Evolutionary conservation across 139 green algal genomes (phyloP), one percentile per base, ranked within the genome.

Genomic region (Limnomonas spitsbergensis): DNA sequence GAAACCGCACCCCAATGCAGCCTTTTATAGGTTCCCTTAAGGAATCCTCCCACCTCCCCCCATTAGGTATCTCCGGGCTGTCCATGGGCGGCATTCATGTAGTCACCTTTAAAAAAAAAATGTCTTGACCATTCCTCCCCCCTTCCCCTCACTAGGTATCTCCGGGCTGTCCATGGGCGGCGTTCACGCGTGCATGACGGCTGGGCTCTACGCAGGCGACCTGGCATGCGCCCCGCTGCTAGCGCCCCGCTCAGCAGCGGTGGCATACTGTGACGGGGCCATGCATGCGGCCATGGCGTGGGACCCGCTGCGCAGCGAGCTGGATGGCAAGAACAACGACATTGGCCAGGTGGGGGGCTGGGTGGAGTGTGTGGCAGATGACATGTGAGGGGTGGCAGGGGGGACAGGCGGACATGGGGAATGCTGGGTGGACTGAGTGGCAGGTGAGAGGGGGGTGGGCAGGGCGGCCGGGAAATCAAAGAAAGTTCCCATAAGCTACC

Each of bases 91-190:
- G n/a, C n/a, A n/a, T n/a, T n/a, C n/a, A n/a, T n/a, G n/a, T n/a
- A n/a, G n/a, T n/a, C n/a, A n/a, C n/a, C n/a, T n/a, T n/a, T n/a
- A n/a, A n/a, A n/a, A n/a, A n/a, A n/a, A n/a, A n/a, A n/a, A n/a
- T n/a, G n/a, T n/a, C n/a, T n/a, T n/a, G n/a, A n/a, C n/a, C n/a
- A n/a, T n/a, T n/a, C n/a, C n/a, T n/a, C n/a, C n/a, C n/a, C n/a
- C n/a, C n/a, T n/a, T n/a, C n/a, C n/a, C n/a, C n/a, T n/a, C n/a
- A n/a, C 38, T 81, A 91, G 90, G 88, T 56, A 87, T 94, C 74
- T 88, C 78, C 52, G 93, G 93, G 1, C 87, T 97, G 32, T 93
- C 86, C 53, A 97, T 97, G 93, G 93, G 93, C 1, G 93, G 92
- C 9, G 93, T 97, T 38, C 93, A 97, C 81, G 89, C 93, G 2